Percentiles rank a stretch among this genome's conserved stretches.
phyloP scores from a whole-genome alignment of 441 rosid genomes.

The Bruguiera hainesii region DNA sequence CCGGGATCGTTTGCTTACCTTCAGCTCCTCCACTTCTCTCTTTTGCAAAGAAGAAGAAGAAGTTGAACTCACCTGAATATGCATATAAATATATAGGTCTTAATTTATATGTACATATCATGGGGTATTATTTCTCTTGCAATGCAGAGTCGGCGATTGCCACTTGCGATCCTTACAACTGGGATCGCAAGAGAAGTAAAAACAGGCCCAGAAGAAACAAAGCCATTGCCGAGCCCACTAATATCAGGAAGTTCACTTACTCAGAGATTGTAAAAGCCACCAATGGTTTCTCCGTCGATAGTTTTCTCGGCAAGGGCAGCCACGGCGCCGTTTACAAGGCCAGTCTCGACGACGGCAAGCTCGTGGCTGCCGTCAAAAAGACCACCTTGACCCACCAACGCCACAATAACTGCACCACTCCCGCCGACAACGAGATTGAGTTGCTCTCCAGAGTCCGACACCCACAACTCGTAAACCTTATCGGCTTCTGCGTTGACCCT shows the following conservation, averaged over 20 bases:
- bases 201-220: background rate
- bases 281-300: constrained; percentile 50
- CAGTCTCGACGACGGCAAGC: constrained; percentile 60
- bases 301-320: constrained; percentile 81
- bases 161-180: constrained; percentile 59
- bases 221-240: constrained; percentile 9
- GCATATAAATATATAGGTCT: background rate
- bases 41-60: too few relatives aligned
- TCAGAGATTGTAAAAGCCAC: constrained; percentile 56
- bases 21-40: constrained; percentile 6
- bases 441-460: constrained; percentile 54
- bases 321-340: constrained; percentile 81
- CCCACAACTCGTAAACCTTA: constrained; percentile 66
- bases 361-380: constrained; percentile 68
- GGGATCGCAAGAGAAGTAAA: constrained; percentile 29
- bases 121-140: constrained; percentile 72
- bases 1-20: background rate
- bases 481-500: constrained; percentile 59
- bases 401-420: constrained; percentile 17
- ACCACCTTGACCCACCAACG: constrained; percentile 21
- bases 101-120: constrained; percentile 6
- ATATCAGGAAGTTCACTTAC: constrained; percentile 46
- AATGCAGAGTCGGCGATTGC: constrained; percentile 62
- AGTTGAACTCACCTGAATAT: background rate
- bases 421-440: constrained; percentile 77